Evolutionary conservation across 352 stramenopile genomes (phyloP), one percentile per base, ranked within the genome.

Genomic region (Pythium coloratum): DNA sequence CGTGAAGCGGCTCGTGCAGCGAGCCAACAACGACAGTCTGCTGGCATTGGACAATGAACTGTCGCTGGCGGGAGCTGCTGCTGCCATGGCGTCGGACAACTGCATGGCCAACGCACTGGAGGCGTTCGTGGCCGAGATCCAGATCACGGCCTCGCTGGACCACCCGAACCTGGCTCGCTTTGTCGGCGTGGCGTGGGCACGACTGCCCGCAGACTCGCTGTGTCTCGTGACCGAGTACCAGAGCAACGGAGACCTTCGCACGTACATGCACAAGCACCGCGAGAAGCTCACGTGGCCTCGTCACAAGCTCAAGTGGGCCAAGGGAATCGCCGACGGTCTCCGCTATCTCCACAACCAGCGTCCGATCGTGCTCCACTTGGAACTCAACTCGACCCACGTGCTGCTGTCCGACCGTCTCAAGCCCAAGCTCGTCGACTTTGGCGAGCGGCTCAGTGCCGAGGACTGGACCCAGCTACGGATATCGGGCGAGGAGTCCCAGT

Each of bases 131-230:
- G 69, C 55, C 34, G 77, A 77, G 57, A 86, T 76, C 60, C 42
- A 77, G 51, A 42, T 75, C n/a, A 83, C 67, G 1, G 75, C 75
- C 6, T 71, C 61, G 32, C 55, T 88, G 28, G 67, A 75, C 6
- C 82, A 90, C 58, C 76, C 78, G 0, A 77, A 90, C 62, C 70
- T 90, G 30, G 65, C 81, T 10, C 59, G 62, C 0, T 82, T 88
- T 54, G 58, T 90, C 24, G 82, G 76, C n/a, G 76, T 90, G 2
- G 82, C 82, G 6, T 90, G 82, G 82, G 55, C 59, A 0, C 55
- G 62, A 5, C 40, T 69, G 5, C 68, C 68, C 1, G 50, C 59
- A 6, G 60, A 75, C 50, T 75, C 68, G 42, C 55, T 75, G 24
- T 75, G 68, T 65, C 68, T 74, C 54, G 66, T 68, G 30, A 74